These are phyloP conservation scores for Tuctoria greenei DNA, from an alignment of 176 grass and related monocot species.

Conservation along the genomic window DNA sequence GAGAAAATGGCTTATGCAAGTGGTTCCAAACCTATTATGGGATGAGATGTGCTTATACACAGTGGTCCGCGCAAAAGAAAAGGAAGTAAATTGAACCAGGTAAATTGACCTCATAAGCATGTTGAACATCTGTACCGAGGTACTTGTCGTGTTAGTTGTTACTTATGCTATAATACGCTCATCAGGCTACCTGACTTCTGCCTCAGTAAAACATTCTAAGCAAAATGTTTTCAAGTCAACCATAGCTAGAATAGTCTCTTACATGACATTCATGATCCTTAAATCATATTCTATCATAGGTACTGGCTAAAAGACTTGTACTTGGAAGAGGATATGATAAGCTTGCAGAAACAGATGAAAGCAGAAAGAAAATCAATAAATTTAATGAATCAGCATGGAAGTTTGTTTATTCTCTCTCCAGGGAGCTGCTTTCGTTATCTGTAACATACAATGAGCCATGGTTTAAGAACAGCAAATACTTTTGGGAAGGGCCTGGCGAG, in stretches of 20 bases:
- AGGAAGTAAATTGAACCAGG: not conserved
- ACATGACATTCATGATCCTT: conserved; percentile 19
- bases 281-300: conserved; percentile 40
- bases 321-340: conserved; percentile 64
- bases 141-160: conserved; percentile 8
- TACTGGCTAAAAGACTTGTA: conserved; percentile 58
- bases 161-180: conserved; percentile 8
- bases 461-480: conserved; percentile 76
- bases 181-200: conserved; percentile 2
- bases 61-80: not conserved
- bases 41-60: not conserved
- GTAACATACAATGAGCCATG: conserved; percentile 88
- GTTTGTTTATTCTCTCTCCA: conserved; percentile 82
- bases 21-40: not conserved
- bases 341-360: conserved; percentile 50
- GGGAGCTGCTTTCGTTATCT: conserved; percentile 66
- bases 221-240: conserved; percentile 19
- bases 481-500: conserved; percentile 82
- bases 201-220: not conserved
- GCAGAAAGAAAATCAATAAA: conserved; percentile 74
- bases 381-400: conserved; percentile 98
- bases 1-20: not conserved
- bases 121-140: not conserved
- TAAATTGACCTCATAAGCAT: not conserved
- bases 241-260: conserved; percentile 8